Base-by-base conservation (phyloP, 306 rosid genomes). In the Benincasa hispida region DNA sequence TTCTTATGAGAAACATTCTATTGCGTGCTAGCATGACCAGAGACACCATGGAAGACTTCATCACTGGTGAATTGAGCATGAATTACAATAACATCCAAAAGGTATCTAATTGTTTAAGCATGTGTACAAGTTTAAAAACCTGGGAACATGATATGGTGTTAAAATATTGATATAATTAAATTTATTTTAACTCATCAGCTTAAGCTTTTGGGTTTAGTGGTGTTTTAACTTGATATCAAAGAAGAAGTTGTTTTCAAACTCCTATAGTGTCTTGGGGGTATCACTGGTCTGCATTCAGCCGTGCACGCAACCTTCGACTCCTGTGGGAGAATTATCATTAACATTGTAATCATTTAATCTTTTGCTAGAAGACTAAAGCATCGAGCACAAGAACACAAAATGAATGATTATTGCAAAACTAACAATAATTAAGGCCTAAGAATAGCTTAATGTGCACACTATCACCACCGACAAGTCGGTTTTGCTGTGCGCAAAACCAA, bases 51-150 rank as follows among this genome's bases (percentile, higher is more conserved):
- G 90, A 94, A 45, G 81, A 88, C 82, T 85, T 86, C 76, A 66
- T 90, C 79, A 67, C 68, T 18, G 84, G 95, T 24, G 82, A 86
- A 69, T 81, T 91, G 80, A 89, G 87, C 84, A 88, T 84, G 59
- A 94, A 87, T 84, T 91, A 91, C 89, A 91, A 91, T 65, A 90
- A 91, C 78, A 90, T 90, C 83, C 92, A 87, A 80, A 89, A 94
- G 97, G 97, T 94, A 66, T 50, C 67, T 47, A 39, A 80, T 39
- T 21, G 47, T 74, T 50, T 30, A 41, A 42, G 55, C 56, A 21
- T 22, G 21, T 45, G 35, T 42, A 17, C 0, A 17, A 50, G 55
- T 50, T 50, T 7, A 42, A 69, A 69, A 19, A 45, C 55, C 21
- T 41, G 10, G 12, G 56, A 24, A 45, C 75, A 21, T 69, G 56